Conservation (phyloP, 2,329 filamentous ascomycete species). For the Fusarium hainanense region DNA sequence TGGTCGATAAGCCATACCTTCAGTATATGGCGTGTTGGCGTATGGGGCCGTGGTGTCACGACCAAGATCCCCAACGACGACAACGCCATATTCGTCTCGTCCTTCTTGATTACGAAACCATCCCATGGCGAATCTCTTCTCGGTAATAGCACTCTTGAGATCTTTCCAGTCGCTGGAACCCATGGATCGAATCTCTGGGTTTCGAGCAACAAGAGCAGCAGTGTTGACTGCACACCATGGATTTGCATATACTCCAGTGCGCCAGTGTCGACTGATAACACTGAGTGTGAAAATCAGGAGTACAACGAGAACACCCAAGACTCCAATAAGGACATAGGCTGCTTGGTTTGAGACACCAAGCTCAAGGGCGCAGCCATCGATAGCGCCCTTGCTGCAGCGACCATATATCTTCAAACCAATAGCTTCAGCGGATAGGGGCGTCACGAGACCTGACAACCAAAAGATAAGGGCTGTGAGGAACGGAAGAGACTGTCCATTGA, state of each 20-base stretch:
- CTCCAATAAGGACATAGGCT: constrained; percentile 25
- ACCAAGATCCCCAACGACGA: constrained; percentile 9
- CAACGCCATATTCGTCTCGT: constrained; percentile 33
- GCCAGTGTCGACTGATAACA: constrained; percentile 34
- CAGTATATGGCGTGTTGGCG: constrained; percentile 21
- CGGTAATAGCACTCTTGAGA: constrained; percentile 18
- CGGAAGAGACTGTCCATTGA: constrained; percentile 50
- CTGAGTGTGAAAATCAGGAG: constrained; percentile 18
- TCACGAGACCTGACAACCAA: constrained; percentile 21
- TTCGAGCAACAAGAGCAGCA: constrained; percentile 36
- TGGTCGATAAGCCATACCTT: constrained; percentile 13
- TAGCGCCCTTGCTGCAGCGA: constrained; percentile 22
- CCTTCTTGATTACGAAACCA: constrained; percentile 25
- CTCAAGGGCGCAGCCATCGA: constrained; percentile 37
- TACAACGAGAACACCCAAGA: constrained; percentile 15
- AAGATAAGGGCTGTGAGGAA: constrained; percentile 31
- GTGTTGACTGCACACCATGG: constrained; percentile 36
- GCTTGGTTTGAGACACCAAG: constrained; percentile 33
- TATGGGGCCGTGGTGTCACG: constrained; percentile 4
- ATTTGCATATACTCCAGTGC: constrained; percentile 40
- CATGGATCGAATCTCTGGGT: constrained; percentile 31
- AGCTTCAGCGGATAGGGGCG: constrained; percentile 37
- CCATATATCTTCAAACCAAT: constrained; percentile 41
- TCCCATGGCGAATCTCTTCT: constrained; percentile 32
- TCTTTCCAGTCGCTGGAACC: constrained; percentile 27